A percentile compares a stretch with the other conserved stretches of the same genome.
These are phyloP conservation scores for Acanthamoeba triangularis DNA, from an alignment of 208 protist species.

Conservation along the genomic window DNA sequence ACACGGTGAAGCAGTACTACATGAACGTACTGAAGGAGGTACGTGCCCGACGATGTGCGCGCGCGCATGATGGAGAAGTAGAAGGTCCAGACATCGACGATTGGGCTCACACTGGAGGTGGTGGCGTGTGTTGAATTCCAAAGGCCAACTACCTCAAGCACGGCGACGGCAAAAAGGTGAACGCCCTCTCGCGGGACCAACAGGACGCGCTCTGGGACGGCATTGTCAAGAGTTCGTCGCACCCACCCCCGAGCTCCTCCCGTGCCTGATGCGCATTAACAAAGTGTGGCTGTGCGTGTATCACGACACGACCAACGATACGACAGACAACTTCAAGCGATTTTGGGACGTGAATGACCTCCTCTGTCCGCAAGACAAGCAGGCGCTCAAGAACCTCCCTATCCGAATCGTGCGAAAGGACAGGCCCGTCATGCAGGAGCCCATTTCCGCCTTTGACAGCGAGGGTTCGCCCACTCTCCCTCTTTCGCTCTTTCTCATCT, in stretches of 20 bases:
- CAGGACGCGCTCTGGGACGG: constrained; percentile 59
- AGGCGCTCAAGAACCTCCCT: constrained; percentile 13
- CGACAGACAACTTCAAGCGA: constrained; percentile 62
- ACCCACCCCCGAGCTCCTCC: not conserved
- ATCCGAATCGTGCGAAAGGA: constrained; percentile 51
- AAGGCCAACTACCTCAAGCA: constrained; percentile 74
- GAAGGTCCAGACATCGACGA: not conserved
- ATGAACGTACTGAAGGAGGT: constrained; percentile 75
- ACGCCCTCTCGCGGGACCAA: constrained; percentile 37
- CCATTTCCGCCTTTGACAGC: not conserved
- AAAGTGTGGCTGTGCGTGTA: not conserved
- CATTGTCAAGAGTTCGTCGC: constrained; percentile 28
- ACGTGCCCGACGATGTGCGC: not conserved
- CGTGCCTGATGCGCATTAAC: not conserved
- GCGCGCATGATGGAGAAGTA: not conserved
- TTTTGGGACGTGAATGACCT: constrained; percentile 74
- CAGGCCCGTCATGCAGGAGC: constrained; percentile 48
- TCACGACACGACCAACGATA: no score
- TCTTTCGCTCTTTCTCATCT: not conserved
- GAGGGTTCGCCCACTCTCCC: not conserved
- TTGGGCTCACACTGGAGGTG: not conserved
- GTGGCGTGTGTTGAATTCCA: not conserved
- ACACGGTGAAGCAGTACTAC: constrained; percentile 69
- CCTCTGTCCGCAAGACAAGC: constrained; percentile 52
- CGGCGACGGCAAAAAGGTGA: constrained; percentile 66